A percentile compares a stretch with the other conserved stretches of the same genome.
Evolutionary conservation across 2,329 filamentous ascomycete species (phyloP).

Genomic region (Mariannaea sp.): DNA sequence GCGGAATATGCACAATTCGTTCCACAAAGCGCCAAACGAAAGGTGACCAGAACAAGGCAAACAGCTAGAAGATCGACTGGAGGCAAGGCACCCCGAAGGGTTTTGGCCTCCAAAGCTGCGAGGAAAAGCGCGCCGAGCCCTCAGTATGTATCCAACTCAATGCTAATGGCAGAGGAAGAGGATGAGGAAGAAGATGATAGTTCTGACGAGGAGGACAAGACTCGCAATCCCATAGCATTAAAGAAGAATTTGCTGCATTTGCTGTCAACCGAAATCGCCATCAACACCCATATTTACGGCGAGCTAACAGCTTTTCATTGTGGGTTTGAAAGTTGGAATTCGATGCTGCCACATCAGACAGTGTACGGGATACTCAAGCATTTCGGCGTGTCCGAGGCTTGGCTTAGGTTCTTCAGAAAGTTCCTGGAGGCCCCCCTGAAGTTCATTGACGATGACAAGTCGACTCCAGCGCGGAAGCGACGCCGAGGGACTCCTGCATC

Average conservation of each 20-base stretch:
- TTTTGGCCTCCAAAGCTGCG: conserved; percentile 6
- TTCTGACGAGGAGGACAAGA: conserved; percentile 13
- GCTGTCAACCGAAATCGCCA: conserved; percentile 51
- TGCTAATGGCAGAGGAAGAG: background rate
- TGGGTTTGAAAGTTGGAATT: conserved; percentile 51
- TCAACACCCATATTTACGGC: conserved; percentile 52
- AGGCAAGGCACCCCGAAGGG: conserved; percentile 6
- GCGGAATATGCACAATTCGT: conserved; percentile 39
- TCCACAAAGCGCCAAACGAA: conserved; percentile 8
- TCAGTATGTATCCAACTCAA: too few relatives aligned
- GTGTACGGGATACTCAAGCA: conserved; percentile 62
- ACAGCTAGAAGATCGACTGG: background rate
- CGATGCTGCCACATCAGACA: conserved; percentile 58
- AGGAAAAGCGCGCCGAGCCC: too few relatives aligned
- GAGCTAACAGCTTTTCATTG: conserved; percentile 53
- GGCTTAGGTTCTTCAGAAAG: conserved; percentile 62
- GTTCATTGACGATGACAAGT: conserved; percentile 58
- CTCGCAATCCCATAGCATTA: conserved; percentile 46
- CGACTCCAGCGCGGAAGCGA: conserved; percentile 49
- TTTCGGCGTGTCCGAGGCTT: conserved; percentile 60
- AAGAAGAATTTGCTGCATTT: conserved; percentile 56
- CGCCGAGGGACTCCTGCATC: conserved; percentile 63
- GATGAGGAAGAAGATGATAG: conserved; percentile 16
- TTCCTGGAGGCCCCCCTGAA: conserved; percentile 64
- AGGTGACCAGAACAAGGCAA: background rate